These are phyloP conservation scores for Auricularia sp. DNA, from an alignment of 768 basidiomycete species.

Conservation along the genomic window DNA sequence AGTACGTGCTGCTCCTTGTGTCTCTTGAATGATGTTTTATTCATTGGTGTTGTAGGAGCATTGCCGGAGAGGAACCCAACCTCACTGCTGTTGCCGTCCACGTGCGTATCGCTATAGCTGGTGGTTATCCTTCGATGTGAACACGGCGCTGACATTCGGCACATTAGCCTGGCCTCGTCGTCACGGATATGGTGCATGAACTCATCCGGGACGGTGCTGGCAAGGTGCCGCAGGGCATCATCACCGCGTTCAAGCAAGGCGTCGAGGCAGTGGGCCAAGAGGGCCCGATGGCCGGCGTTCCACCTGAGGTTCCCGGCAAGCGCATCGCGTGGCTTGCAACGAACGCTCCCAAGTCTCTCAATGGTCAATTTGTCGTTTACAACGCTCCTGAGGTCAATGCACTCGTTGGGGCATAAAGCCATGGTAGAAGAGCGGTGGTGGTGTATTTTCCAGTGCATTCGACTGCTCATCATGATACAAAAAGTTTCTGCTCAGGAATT, in stretches of 20 bases:
- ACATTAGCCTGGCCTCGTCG: background rate
- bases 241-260: background rate
- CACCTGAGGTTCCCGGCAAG: slow-evolving; percentile 62
- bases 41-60: slow-evolving; percentile 38
- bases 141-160: no score
- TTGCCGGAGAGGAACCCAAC: slow-evolving; percentile 78
- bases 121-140: no score
- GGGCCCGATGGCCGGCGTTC: slow-evolving; percentile 29
- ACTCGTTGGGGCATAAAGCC: background rate
- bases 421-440: no score
- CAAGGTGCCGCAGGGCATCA: background rate
- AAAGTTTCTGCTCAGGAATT: no score
- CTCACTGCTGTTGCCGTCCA: slow-evolving; percentile 67
- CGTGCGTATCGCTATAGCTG: background rate
- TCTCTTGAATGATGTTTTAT: background rate
- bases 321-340: slow-evolving; percentile 70
- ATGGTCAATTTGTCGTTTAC: slow-evolving; percentile 76
- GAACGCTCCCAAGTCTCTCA: slow-evolving; percentile 48
- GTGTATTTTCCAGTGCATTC: no score
- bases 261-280: background rate
- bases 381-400: slow-evolving; percentile 41
- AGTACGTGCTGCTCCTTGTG: slow-evolving; percentile 29
- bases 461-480: no score
- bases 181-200: background rate
- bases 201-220: background rate